A percentile compares a stretch with the other conserved stretches of the same genome.
Evolutionary conservation across 768 basidiomycete species (phyloP).

Genomic region (Russula sp.): DNA sequence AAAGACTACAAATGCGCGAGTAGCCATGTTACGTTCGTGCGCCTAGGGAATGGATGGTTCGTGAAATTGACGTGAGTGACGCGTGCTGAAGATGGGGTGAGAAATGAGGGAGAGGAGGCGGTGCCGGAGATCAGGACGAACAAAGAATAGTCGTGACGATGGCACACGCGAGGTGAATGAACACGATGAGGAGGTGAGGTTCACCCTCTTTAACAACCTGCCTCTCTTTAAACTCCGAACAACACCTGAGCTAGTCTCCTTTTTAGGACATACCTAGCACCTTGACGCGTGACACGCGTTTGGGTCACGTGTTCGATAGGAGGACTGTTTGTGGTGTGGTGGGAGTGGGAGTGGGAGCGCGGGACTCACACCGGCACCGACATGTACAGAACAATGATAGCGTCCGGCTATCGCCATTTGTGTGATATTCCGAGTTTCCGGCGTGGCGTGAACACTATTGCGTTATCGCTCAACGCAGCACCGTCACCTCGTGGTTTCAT

Average conservation of each 20-base stretch:
- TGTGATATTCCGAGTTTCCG: background rate
- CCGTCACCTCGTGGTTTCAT: conserved; percentile 12
- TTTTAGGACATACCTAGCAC: conserved; percentile 12
- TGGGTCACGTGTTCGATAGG: conserved; percentile 15
- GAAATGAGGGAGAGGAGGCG: conserved; percentile 12
- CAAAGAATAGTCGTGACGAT: conserved; percentile 9
- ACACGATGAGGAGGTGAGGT: conserved; percentile 21
- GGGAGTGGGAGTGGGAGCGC: background rate
- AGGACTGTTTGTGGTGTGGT: background rate
- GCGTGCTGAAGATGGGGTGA: conserved; percentile 9
- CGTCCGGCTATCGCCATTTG: too few relatives aligned
- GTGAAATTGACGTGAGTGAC: conserved; percentile 21
- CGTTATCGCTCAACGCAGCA: background rate
- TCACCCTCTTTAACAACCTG: conserved; percentile 16
- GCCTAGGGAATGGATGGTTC: conserved; percentile 11
- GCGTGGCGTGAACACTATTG: background rate
- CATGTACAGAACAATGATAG: background rate
- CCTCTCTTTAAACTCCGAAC: conserved; percentile 23
- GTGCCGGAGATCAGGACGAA: conserved; percentile 18
- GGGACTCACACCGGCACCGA: too few relatives aligned
- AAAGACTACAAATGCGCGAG: conserved; percentile 58
- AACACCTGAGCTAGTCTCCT: background rate
- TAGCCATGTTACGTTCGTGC: conserved; percentile 40
- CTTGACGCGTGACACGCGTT: conserved; percentile 24
- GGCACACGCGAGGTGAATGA: conserved; percentile 16